phyloP scores from a whole-genome alignment of 257 asterid genomes.

The Solanum rostratum region DNA sequence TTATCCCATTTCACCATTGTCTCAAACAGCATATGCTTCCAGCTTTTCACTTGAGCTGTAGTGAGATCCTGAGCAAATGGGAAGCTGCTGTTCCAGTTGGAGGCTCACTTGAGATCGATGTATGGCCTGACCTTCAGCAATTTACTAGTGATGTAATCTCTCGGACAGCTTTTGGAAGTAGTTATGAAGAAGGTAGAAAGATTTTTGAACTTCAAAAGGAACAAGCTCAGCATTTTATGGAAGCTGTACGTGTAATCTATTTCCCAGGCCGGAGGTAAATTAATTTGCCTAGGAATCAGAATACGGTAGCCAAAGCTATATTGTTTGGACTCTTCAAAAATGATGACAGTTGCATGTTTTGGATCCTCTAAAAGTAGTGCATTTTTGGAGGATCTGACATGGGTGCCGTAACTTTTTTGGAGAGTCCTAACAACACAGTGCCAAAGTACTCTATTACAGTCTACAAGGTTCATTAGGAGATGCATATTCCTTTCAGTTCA shows the following conservation, averaged over 20 bases:
- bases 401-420: background rate
- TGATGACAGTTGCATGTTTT: background rate
- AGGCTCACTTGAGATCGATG: background rate
- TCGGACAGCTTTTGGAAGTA: slow-evolving; percentile 43
- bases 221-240: background rate
- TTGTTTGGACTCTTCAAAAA: background rate
- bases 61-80: slow-evolving; percentile 14
- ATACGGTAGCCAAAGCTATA: background rate
- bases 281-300: background rate
- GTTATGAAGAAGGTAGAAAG: slow-evolving; percentile 30
- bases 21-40: slow-evolving; percentile 29
- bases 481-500: background rate
- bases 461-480: background rate
- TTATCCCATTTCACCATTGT: background rate
- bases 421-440: background rate
- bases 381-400: background rate
- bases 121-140: slow-evolving; percentile 32
- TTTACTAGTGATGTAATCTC: slow-evolving; percentile 29
- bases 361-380: background rate
- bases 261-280: background rate
- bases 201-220: background rate
- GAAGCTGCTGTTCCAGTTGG: background rate
- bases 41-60: slow-evolving; percentile 21
- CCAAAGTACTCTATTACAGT: background rate
- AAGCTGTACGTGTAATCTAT: background rate